Evolutionary conservation across 2,329 filamentous ascomycete species (phyloP).

Genomic region (Monosporascus sp.): DNA sequence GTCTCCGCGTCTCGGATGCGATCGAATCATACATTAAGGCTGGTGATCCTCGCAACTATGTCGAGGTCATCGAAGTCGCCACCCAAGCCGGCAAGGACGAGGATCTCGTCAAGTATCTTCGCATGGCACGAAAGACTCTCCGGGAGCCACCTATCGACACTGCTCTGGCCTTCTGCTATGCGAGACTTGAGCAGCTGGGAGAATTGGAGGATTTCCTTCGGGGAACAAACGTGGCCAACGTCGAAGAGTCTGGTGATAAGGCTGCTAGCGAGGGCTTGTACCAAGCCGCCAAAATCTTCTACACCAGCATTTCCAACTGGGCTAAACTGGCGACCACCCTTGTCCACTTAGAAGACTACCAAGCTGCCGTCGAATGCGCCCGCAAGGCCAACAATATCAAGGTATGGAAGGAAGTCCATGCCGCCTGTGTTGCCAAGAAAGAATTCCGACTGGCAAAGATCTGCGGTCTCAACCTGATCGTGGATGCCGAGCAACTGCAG

Average conservation of each 20-base stretch:
- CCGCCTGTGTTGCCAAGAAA: conserved; percentile 93
- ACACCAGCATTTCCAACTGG: conserved; percentile 98
- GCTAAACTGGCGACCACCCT: conserved; percentile 96
- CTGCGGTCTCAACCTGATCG: conserved; percentile 94
- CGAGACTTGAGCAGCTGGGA: conserved; percentile 81
- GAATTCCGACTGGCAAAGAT: conserved; percentile 99
- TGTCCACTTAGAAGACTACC: conserved; percentile 95
- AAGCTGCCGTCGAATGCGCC: conserved; percentile 93
- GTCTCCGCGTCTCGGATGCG: conserved; percentile 83
- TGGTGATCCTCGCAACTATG: conserved; percentile 85
- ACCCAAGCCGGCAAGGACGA: conserved; percentile 96
- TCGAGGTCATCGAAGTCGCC: conserved; percentile 92
- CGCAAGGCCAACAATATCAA: conserved; percentile 99
- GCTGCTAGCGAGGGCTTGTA: conserved; percentile 91
- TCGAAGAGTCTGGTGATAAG: conserved; percentile 97
- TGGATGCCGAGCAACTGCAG: conserved; percentile 92
- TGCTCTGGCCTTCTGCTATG: conserved; percentile 87
- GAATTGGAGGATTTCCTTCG: conserved; percentile 97
- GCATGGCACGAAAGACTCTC: conserved; percentile 95
- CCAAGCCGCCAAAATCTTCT: conserved; percentile 98
- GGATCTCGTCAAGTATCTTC: conserved; percentile 91
- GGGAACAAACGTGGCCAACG: conserved; percentile 87
- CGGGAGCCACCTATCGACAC: conserved; percentile 93
- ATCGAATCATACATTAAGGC: conserved; percentile 98
- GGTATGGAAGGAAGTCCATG: conserved; percentile 98